Evolutionary conservation across 257 asterid genomes (phyloP), one percentile per base, ranked within the genome.

Genomic region (Penstemon barbatus): DNA sequence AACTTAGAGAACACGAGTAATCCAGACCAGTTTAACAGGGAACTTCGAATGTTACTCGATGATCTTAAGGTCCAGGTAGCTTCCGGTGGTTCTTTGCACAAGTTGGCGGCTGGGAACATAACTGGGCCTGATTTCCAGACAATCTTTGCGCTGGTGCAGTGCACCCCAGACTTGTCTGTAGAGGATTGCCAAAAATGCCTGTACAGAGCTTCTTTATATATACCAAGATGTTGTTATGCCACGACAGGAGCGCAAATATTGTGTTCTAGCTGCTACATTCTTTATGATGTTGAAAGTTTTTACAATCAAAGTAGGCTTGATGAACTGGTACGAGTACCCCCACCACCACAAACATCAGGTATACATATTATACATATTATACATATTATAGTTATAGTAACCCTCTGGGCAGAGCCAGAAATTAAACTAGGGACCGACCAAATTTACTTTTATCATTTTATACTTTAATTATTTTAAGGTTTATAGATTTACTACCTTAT

Each of bases 51-150:
- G 0, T 44, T 79, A 44, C n/a, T 70, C 38, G 43, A 11, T 6
- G 25, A 18, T 10, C 52, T 79, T 57, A 57, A 44, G 36, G 18
- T 0, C 25, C 44, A 33, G 57, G 73, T 69, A 33, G 12, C 64
- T 4, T 15, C 0, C 15, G 78, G 65, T 0, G 69, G 68, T 51
- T 43, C 70, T 0, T 7, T 12, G 7, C n/a, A 5, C 8, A 73
- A 60, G 43, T 57, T 38, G 6, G 63, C 73, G 5, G 18, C 52
- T 39, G 77, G 72, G 51, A 72, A 65, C 7, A 59, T 13, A 6
- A 11, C 51, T 39, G 48, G 7, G 8, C 40, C 63, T 12, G 69
- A 13, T 33, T 61, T 43, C 15, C 67, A 63, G n/a, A 63, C 41
- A 18, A 49, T 65, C 3, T 48, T 9, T 6, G 70, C 45, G n/a